phyloP scores from a whole-genome alignment of 148 eudicot genomes.

The Dysphania ambrosioides region DNA sequence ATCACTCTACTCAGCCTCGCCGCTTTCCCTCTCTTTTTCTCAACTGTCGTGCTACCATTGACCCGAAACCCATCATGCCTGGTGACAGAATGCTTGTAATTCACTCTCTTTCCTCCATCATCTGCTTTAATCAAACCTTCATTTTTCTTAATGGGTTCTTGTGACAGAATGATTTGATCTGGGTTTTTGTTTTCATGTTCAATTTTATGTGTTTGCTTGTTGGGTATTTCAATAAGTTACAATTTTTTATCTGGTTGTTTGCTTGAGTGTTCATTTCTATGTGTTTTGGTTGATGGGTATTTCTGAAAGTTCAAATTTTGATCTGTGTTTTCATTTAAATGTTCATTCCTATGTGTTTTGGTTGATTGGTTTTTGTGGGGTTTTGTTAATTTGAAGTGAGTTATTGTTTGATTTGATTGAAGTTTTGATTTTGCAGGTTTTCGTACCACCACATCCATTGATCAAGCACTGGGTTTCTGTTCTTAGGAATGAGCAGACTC shows the following conservation, averaged over 20 bases:
- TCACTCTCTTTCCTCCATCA: neutral
- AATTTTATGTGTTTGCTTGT: slow-evolving; percentile 1
- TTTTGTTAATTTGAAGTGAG: no score
- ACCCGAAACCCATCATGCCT: slow-evolving; percentile 34
- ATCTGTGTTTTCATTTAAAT: slow-evolving; percentile 13
- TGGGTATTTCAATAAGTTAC: slow-evolving; percentile 8
- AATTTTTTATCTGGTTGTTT: slow-evolving; percentile 8
- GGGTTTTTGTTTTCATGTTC: neutral
- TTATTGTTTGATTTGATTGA: slow-evolving; percentile 10
- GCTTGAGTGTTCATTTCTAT: slow-evolving; percentile 5
- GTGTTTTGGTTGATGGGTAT: neutral
- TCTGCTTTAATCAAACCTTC: slow-evolving; percentile 1
- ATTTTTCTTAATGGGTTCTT: slow-evolving; percentile 8
- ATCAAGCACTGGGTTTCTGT: slow-evolving; percentile 97
- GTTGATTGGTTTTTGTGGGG: slow-evolving; percentile 15
- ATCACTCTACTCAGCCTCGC: slow-evolving; percentile 8
- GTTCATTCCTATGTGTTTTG: neutral
- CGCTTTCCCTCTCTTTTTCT: slow-evolving; percentile 19
- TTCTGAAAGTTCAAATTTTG: no score
- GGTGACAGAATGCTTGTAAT: slow-evolving; percentile 69
- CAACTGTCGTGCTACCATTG: slow-evolving; percentile 35
- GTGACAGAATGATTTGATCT: neutral
- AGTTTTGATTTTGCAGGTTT: slow-evolving; percentile 49
- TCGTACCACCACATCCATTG: slow-evolving; percentile 95
- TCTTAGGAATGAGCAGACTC: slow-evolving; percentile 90